phyloP scores from a whole-genome alignment of 148 eudicot species.

The Polygonum aviculare region DNA sequence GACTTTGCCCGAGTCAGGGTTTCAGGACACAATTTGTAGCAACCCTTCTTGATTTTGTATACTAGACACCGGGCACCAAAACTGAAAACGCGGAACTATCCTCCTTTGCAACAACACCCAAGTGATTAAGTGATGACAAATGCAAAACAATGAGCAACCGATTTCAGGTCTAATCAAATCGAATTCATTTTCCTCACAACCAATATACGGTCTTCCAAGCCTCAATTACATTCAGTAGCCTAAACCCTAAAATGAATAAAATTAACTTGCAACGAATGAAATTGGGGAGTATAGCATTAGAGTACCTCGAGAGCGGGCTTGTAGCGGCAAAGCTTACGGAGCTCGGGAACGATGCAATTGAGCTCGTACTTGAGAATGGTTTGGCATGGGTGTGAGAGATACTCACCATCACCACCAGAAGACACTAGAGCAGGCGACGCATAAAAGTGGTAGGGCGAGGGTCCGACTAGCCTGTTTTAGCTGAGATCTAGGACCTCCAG shows the following conservation, averaged over 20 bases:
- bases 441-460: too few species aligned
- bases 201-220: neutral
- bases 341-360: constrained; percentile 71
- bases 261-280: neutral
- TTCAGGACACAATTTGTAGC: neutral
- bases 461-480: too few species aligned
- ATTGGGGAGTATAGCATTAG: neutral
- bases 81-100: neutral
- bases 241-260: neutral
- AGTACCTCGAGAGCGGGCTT: constrained; percentile 90
- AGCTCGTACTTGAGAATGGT: constrained; percentile 65
- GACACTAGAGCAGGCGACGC: too few species aligned
- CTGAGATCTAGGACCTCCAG: too few species aligned
- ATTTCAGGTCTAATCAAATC: neutral
- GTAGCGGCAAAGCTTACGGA: constrained; percentile 56
- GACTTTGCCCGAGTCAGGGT: too few species aligned
- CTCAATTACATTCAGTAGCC: neutral
- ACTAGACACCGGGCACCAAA: too few species aligned
- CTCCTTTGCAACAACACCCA: too few species aligned
- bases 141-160: neutral
- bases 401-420: too few species aligned
- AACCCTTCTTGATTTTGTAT: neutral
- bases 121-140: neutral
- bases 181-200: neutral
- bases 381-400: constrained; percentile 13